Evolutionary conservation across 331 rosid species (phyloP).

Genomic region (Erythrophleum ivorense): DNA sequence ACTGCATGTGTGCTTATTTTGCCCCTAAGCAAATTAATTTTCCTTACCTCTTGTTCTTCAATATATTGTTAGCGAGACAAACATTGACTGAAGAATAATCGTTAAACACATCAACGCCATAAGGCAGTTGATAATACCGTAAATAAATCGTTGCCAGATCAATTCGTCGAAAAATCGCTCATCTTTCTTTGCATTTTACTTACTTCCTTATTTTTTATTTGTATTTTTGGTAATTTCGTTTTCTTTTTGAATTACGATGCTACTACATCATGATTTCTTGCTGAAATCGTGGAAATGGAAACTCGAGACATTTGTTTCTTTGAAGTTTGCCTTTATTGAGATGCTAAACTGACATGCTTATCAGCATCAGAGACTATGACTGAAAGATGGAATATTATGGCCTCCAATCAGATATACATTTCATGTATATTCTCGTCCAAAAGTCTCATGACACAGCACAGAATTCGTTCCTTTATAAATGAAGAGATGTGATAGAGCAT

Average conservation of each 20-base stretch:
- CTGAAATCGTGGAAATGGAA: not conserved
- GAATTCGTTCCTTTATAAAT: slow-evolving; percentile 47
- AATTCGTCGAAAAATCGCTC: not conserved
- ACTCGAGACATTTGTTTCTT: not conserved
- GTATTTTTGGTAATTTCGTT: no score
- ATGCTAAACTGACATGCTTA: slow-evolving; percentile 58
- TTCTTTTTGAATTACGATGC: no score
- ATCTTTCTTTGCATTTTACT: not conserved
- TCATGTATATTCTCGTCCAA: slow-evolving; percentile 40
- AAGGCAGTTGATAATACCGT: not conserved
- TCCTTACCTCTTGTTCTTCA: not conserved
- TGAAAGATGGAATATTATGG: slow-evolving; percentile 44
- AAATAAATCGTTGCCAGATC: not conserved
- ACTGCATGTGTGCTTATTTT: not conserved
- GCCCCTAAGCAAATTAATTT: not conserved
- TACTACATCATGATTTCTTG: not conserved
- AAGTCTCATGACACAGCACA: slow-evolving; percentile 29
- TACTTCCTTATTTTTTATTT: no score
- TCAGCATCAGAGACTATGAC: slow-evolving; percentile 35
- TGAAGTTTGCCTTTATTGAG: slow-evolving; percentile 28
- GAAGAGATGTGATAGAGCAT: slow-evolving; percentile 49
- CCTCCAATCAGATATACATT: slow-evolving; percentile 38
- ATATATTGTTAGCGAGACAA: not conserved
- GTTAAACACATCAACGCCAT: not conserved
- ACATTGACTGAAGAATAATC: not conserved